Conservation (phyloP, 345 rosid genomes). For the Stellera chamaejasme region DNA sequence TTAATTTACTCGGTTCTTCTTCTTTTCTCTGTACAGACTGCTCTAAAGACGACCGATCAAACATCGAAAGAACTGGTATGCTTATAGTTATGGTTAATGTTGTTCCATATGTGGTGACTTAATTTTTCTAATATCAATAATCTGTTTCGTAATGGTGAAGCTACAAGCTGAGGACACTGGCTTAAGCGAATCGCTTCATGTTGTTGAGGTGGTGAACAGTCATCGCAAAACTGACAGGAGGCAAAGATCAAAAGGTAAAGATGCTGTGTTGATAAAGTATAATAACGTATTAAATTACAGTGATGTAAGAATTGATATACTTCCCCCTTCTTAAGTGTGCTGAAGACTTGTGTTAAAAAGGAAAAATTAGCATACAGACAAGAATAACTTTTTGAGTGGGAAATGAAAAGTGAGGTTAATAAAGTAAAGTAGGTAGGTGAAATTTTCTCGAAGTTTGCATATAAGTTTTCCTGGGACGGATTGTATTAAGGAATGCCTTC, state of each 20-base stretch:
- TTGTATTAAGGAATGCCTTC: no score
- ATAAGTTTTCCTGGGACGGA: no score
- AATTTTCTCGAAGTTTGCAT: no score
- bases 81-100: not conserved
- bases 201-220: slow-evolving; percentile 17
- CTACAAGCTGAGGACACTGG: slow-evolving; percentile 17
- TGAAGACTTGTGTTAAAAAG: no score
- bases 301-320: no score
- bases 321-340: no score
- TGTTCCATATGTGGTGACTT: slow-evolving; percentile 5
- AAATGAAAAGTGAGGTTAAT: no score
- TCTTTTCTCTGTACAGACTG: slow-evolving; percentile 22
- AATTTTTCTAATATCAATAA: slow-evolving; percentile 10
- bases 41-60: slow-evolving; percentile 14
- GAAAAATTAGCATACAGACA: no score
- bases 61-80: slow-evolving; percentile 27
- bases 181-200: slow-evolving; percentile 13
- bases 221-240: slow-evolving; percentile 26
- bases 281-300: no score
- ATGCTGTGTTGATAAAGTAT: no score
- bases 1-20: slow-evolving; percentile 9
- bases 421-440: no score
- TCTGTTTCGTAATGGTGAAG: slow-evolving; percentile 23
- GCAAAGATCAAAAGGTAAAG: slow-evolving; percentile 22
- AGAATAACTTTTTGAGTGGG: no score